phyloP scores from a whole-genome alignment of 2,329 filamentous ascomycete species.

The Alternaria rosae region DNA sequence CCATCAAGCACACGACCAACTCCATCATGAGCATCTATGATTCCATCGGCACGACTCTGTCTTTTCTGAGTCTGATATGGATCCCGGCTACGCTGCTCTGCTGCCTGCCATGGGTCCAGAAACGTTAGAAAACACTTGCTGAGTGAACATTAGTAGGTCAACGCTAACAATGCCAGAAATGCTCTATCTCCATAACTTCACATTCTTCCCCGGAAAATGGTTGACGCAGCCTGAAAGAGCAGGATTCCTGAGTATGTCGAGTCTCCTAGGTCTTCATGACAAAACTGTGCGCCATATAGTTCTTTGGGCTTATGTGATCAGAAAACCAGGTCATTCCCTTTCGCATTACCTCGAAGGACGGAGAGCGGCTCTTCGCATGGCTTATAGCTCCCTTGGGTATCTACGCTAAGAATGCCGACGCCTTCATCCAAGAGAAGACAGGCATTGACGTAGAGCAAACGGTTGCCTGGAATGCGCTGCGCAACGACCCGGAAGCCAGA shows the following conservation, averaged over 20 bases:
- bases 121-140: conserved; percentile 24
- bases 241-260: conserved; percentile 43
- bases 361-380: conserved; percentile 86
- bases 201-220: conserved; percentile 47
- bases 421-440: conserved; percentile 62
- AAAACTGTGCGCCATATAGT: background rate
- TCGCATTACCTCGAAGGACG: conserved; percentile 74
- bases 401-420: conserved; percentile 73
- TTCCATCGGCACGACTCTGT: conserved; percentile 31
- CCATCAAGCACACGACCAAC: conserved; percentile 9
- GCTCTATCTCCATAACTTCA: conserved; percentile 48
- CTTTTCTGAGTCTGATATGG: conserved; percentile 45
- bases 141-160: background rate
- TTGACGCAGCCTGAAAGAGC: conserved; percentile 47
- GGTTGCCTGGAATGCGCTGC: conserved; percentile 59
- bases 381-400: conserved; percentile 81
- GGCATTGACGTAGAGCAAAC: conserved; percentile 54
- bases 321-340: conserved; percentile 90
- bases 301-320: conserved; percentile 48
- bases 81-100: conserved; percentile 44
- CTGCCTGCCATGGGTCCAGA: conserved; percentile 49
- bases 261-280: background rate
- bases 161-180: conserved; percentile 33
- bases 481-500: conserved; percentile 59
- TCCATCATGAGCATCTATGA: conserved; percentile 31